Evolutionary conservation across 2,329 filamentous ascomycete genomes (phyloP).

Genomic region (Penicillium sp.): DNA sequence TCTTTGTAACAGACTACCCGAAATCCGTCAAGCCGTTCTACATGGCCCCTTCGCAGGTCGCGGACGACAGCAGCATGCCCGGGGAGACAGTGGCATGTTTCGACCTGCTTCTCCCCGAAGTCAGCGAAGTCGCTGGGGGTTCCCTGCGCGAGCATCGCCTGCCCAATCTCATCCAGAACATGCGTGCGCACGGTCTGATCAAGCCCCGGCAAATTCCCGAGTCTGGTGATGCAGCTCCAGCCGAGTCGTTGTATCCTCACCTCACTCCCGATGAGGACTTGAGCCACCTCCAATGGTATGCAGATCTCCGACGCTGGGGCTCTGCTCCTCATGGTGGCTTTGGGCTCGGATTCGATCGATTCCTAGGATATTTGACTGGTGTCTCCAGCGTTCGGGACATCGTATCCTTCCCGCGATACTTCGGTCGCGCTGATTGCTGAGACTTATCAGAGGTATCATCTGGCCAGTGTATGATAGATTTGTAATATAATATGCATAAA

Average conservation of each 20-base stretch:
- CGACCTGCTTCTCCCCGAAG: conserved; percentile 79
- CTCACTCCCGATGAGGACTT: conserved; percentile 40
- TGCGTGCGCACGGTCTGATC: conserved; percentile 66
- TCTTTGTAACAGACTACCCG: conserved; percentile 96
- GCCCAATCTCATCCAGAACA: conserved; percentile 63
- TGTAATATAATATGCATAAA: conserved; percentile 18
- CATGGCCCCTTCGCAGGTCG: conserved; percentile 59
- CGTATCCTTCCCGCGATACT: conserved; percentile 76
- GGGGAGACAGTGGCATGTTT: conserved; percentile 76
- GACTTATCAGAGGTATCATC: neutral
- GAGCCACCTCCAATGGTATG: conserved; percentile 74
- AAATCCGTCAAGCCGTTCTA: conserved; percentile 87
- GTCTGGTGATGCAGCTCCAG: conserved; percentile 16
- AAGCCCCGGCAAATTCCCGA: conserved; percentile 26
- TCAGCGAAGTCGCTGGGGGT: conserved; percentile 83
- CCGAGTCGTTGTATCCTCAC: conserved; percentile 35
- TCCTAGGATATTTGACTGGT: conserved; percentile 79
- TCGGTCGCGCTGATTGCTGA: conserved; percentile 54
- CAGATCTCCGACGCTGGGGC: conserved; percentile 85
- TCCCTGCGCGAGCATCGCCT: conserved; percentile 84
- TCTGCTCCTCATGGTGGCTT: conserved; percentile 89
- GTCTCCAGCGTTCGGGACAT: conserved; percentile 80
- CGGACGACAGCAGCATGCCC: conserved; percentile 8
- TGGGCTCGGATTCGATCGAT: conserved; percentile 82
- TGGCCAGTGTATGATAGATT: conserved; percentile 17